These are phyloP conservation scores for Styphnolobium japonicum DNA, from an alignment of 306 rosid genomes.

Conservation along the genomic window DNA sequence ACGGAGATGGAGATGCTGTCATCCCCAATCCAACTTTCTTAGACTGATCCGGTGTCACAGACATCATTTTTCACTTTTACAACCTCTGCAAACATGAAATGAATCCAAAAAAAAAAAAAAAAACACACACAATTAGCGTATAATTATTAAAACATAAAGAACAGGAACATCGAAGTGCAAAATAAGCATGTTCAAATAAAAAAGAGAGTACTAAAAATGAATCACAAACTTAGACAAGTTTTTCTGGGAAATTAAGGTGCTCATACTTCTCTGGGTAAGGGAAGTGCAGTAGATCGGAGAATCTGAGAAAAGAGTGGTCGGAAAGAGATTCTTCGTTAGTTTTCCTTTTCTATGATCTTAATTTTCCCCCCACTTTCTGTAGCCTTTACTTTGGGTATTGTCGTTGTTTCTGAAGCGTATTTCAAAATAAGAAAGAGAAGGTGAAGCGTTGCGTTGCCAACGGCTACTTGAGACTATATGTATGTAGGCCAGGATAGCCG, in stretches of 20 bases:
- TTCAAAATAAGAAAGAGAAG: constrained; percentile 14
- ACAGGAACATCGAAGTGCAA: too few relatives aligned
- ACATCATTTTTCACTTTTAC: constrained; percentile 30
- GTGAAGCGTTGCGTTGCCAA: constrained; percentile 2
- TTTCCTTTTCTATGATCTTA: neutral
- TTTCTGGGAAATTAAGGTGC: neutral
- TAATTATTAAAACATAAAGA: too few relatives aligned
- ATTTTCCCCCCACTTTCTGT: neutral
- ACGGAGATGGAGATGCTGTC: constrained; percentile 72
- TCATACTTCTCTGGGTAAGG: neutral
- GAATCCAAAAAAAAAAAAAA: neutral
- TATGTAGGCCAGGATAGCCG: constrained; percentile 31
- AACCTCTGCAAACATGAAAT: neutral
- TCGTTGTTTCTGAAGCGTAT: neutral
- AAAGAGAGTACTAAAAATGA: too few relatives aligned
- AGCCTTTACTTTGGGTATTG: neutral
- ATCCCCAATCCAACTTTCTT: constrained; percentile 77
- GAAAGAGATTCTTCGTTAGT: constrained; percentile 15
- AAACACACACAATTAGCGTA: neutral
- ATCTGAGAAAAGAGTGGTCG: constrained; percentile 31
- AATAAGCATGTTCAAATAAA: too few relatives aligned
- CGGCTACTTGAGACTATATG: constrained; percentile 31
- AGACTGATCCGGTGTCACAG: constrained; percentile 74
- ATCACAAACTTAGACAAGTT: neutral
- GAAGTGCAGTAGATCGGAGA: constrained; percentile 13